Conservation (phyloP, 441 rosid species). For the Populus trichocarpa region DNA sequence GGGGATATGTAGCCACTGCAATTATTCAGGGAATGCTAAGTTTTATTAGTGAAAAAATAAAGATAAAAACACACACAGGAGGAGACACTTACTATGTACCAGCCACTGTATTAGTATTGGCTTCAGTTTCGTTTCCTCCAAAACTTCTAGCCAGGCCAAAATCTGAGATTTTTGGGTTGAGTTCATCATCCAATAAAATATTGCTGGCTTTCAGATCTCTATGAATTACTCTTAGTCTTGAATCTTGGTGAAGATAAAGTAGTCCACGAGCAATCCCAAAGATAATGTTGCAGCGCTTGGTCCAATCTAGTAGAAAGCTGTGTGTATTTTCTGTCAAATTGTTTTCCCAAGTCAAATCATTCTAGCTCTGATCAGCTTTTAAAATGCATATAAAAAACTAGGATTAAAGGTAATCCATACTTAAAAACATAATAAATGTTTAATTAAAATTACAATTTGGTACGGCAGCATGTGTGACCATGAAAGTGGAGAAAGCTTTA, state of each 20-base stretch:
- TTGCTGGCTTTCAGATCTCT: conserved; percentile 35
- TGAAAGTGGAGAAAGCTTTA: too few relatives aligned
- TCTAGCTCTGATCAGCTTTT: neutral
- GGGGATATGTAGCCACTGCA: neutral
- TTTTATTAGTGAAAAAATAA: too few relatives aligned
- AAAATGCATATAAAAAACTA: too few relatives aligned
- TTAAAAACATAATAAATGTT: too few relatives aligned
- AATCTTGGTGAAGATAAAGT: conserved; percentile 43
- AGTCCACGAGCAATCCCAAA: conserved; percentile 37
- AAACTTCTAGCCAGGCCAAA: neutral
- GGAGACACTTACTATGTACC: conserved; percentile 7
- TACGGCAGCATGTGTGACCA: too few relatives aligned
- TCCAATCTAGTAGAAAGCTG: conserved; percentile 23
- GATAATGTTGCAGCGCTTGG: conserved; percentile 24
- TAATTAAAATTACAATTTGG: too few relatives aligned
- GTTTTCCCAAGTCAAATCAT: neutral
- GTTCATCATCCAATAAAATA: neutral
- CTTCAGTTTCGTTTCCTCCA: neutral
- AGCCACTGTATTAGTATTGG: neutral
- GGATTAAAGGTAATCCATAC: too few relatives aligned
- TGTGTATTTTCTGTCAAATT: conserved; percentile 13
- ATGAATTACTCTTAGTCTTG: conserved; percentile 34
- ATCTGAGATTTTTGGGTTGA: neutral
- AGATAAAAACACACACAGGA: neutral
- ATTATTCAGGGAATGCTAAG: too few relatives aligned